Base-by-base conservation (phyloP, 2,329 filamentous ascomycete genomes). In the Colletotrichum tropicicola region DNA sequence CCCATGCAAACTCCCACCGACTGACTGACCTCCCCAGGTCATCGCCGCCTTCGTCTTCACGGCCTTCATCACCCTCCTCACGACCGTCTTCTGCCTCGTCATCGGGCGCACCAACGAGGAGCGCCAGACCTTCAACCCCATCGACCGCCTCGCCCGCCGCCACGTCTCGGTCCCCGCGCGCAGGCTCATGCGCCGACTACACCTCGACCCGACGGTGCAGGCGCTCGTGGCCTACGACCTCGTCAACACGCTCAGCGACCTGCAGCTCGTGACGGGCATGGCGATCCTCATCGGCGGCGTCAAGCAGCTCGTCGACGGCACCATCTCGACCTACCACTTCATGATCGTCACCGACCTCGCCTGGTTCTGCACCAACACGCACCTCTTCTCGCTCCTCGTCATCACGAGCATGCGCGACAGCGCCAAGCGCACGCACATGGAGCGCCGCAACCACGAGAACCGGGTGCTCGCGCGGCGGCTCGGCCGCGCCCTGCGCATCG, bases 281-380 rank as follows among this genome's bases (percentile, higher is more conserved):
- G 70, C 68, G 2, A 39, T 71, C 13, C 51, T 71, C 10, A 48
- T 68, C 0, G 67, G 66, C 1, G 68, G 57, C 0, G 25, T 73
- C 15, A 65, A 53, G 13, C 62, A 67, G 41, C 56, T 70, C 2
- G n/a, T 23, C 13, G 58, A 70, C 12, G 56, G 61, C 21, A 51
- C 47, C 2, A 68, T 73, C 41, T 68, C 68, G 2, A 57, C 69
- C 10, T 73, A 73, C 48, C 71, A 73, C 44, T 69, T 73, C 56
- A 56, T 52, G 52, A 67, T 72, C 13, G 65, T 69, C 56, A 66
- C 65, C n/a, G 68, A 73, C 23, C 55, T 73, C 19, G 71, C 65
- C 1, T 73, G 70, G 71, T 68, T 73, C 59, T 69, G 68, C 56
- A 59, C 65, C n/a, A 68, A 67, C 28, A 66, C 67, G 3, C 70